Conservation (phyloP, 345 rosid species). For the Acer campestre region DNA sequence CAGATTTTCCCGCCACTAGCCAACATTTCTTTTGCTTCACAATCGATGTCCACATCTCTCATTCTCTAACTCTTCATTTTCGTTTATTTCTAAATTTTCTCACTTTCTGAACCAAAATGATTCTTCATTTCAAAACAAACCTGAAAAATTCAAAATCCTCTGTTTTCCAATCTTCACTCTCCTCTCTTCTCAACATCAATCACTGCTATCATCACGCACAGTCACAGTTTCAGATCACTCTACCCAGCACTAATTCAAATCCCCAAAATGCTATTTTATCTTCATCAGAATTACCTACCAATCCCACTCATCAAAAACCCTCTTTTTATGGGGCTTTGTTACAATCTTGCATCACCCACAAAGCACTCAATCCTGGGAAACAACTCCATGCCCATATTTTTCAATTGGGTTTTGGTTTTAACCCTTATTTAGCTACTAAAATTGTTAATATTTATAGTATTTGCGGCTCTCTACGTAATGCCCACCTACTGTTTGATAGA, state of each 20-base stretch:
- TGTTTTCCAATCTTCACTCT: background rate
- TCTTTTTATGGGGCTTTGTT: conserved; percentile 18
- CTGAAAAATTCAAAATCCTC: background rate
- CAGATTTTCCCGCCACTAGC: conserved; percentile 14
- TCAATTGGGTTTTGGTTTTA: conserved; percentile 26
- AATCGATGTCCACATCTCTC: background rate
- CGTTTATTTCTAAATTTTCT: background rate
- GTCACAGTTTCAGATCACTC: background rate
- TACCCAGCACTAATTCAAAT: background rate
- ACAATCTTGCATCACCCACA: conserved; percentile 30
- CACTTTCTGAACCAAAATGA: background rate
- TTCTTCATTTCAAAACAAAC: background rate
- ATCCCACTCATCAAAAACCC: background rate
- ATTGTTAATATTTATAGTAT: conserved; percentile 31
- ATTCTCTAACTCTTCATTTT: background rate
- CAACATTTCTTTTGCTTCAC: background rate
- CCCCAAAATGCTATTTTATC: background rate
- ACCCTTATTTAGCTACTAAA: conserved; percentile 30
- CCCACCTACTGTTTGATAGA: conserved; percentile 39
- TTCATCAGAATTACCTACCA: background rate
- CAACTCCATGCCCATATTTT: conserved; percentile 36
- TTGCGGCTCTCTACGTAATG: conserved; percentile 27
- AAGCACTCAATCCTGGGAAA: conserved; percentile 26
- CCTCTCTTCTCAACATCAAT: conserved; percentile 5
- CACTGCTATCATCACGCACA: background rate